Evolutionary conservation across 2,329 filamentous ascomycete genomes (phyloP).

Genomic region (Aureobasidium lini): DNA sequence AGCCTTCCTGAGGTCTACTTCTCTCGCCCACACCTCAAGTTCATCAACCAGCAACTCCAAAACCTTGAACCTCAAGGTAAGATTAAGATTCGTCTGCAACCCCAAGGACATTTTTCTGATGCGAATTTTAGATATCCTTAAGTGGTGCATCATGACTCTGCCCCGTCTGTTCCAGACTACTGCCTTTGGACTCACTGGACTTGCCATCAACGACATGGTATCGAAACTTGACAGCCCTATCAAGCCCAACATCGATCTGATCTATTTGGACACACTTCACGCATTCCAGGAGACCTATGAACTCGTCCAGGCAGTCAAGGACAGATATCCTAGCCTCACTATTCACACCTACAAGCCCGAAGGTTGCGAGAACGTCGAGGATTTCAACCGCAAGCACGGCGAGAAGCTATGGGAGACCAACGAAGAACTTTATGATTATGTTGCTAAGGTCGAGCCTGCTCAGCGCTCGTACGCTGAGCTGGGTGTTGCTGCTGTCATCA

Average conservation of each 20-base stretch:
- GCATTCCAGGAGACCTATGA: constrained; percentile 45
- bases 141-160: constrained; percentile 85
- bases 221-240: constrained; percentile 61
- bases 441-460: constrained; percentile 95
- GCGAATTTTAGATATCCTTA: constrained; percentile 60
- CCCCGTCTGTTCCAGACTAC: constrained; percentile 65
- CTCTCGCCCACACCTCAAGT: constrained; percentile 78
- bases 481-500: constrained; percentile 82
- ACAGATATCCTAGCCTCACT: constrained; percentile 67
- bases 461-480: constrained; percentile 84
- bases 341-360: constrained; percentile 88
- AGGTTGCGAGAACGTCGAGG: constrained; percentile 60
- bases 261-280: constrained; percentile 49
- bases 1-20: constrained; percentile 72
- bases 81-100: constrained; percentile 17
- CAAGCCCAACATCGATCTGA: constrained; percentile 45
- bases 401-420: constrained; percentile 76
- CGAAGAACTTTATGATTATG: constrained; percentile 88
- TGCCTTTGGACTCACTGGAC: constrained; percentile 44
- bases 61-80: constrained; percentile 70
- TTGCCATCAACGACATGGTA: constrained; percentile 56
- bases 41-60: constrained; percentile 84
- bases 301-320: constrained; percentile 59
- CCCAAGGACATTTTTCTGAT: constrained; percentile 21
- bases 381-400: constrained; percentile 80